Conservation (phyloP, 2,329 filamentous ascomycete species). For the Paracorniculantispora psalliotae region DNA sequence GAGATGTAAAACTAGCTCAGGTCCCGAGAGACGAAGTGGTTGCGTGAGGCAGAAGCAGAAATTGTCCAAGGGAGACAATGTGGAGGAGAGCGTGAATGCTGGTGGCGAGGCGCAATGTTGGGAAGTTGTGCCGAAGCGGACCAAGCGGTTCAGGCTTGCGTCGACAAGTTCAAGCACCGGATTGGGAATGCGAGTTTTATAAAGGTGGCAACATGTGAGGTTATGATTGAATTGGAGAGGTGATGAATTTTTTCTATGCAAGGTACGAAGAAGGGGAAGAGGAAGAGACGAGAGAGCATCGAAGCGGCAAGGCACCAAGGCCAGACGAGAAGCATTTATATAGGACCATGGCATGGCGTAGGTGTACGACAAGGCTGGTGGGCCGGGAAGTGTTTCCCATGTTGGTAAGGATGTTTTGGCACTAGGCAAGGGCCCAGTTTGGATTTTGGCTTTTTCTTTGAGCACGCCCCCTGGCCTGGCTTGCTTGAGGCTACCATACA, state of each 20-base stretch:
- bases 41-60: neutral
- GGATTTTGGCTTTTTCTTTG: neutral
- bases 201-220: neutral
- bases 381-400: slow-evolving; percentile 1
- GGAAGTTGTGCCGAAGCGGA: neutral
- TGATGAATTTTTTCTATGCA: neutral
- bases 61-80: neutral
- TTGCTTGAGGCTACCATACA: too few species aligned
- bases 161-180: neutral
- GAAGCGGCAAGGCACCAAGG: slow-evolving; percentile 14
- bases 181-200: neutral
- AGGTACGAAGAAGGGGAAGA: neutral
- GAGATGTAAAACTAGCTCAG: neutral
- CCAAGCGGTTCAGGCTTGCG: neutral
- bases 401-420: neutral
- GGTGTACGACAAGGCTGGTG: slow-evolving; percentile 3
- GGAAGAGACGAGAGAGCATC: slow-evolving; percentile 6
- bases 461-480: too few species aligned
- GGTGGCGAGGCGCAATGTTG: neutral
- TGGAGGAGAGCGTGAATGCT: slow-evolving; percentile 9
- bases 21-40: neutral
- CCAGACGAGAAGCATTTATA: slow-evolving; percentile 11
- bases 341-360: neutral
- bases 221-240: neutral
- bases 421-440: neutral